Evolutionary conservation across 2,329 filamentous ascomycete genomes (phyloP), one percentile per base, ranked within the genome.

Genomic region (Nakataea oryzae): DNA sequence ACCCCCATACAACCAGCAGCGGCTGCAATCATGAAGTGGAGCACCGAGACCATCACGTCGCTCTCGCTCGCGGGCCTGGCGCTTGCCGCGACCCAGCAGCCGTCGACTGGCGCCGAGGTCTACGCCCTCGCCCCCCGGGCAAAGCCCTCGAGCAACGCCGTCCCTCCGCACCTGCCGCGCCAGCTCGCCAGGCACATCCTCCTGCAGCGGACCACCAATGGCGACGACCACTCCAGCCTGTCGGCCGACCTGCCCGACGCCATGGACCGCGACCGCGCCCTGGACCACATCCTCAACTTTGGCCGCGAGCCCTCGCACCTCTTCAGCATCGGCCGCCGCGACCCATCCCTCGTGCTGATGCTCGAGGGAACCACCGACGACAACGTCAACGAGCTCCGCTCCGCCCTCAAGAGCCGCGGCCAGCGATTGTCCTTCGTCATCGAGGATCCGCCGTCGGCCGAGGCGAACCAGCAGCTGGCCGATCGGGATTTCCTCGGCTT

Each of bases 271-370:
- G 78, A 83, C 55, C 74, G 74, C 50, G 79, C 82, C 11, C 73
- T 90, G 54, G 74, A 77, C 59, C 74, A 83, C 66, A 76, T 91
- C 69, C 84, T 85, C 69, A 75, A 75, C 59, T 89, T 85, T 71
- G 86, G 85, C 65, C 83, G 81, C 65, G 69, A 74, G 32, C 73
- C 80, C 8, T 67, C 74, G 61, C 71, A 77, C 26, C 74, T 90
- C 41, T 86, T 90, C 67, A 73, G 72, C 57, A 73, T 69, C n/a
- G 65, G 65, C 3, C 62, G 70, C 5, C 63, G 64, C 13, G 69
- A 73, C 59, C 76, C 80, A 21, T 66, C 70, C 72, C 77, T 89
- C 54, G 73, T 89, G 29, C 74, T 88, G 60, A 72, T 85, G 66
- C 74, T 88, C 60, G 80, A 87, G 69, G 83, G 86, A 68, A 75